Percentiles rank a stretch among this genome's conserved stretches.
Evolutionary conservation across 352 stramenopile species (phyloP).

Genomic region (Globisporangium barbulae): DNA sequence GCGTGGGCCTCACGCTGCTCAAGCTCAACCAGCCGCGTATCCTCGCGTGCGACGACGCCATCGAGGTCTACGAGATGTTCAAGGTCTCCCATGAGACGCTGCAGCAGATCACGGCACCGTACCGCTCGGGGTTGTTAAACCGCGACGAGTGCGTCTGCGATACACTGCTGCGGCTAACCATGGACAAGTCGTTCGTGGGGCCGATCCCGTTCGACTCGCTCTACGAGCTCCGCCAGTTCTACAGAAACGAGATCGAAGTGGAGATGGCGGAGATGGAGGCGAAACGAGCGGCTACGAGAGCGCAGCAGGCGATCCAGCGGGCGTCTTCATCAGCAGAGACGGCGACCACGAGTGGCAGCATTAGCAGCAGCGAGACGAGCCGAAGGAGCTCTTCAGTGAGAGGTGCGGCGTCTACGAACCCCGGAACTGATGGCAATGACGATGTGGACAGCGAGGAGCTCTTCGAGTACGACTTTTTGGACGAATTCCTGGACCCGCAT

Average conservation of each 20-base stretch:
- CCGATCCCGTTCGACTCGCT: slow-evolving; percentile 72
- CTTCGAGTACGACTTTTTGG: slow-evolving; percentile 78
- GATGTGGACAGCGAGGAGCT: slow-evolving; percentile 33
- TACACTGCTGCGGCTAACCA: slow-evolving; percentile 69
- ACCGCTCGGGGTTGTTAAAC: slow-evolving; percentile 55
- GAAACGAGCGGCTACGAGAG: slow-evolving; percentile 17
- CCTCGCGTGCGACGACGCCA: slow-evolving; percentile 63
- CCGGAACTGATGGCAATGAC: neutral
- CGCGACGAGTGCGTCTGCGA: slow-evolving; percentile 84
- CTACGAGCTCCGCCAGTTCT: slow-evolving; percentile 66
- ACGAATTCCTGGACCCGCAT: slow-evolving; percentile 53
- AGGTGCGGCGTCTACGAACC: slow-evolving; percentile 19
- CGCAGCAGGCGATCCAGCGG: neutral
- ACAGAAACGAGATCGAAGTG: slow-evolving; percentile 52
- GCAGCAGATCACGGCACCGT: slow-evolving; percentile 49
- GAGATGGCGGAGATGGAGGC: slow-evolving; percentile 47
- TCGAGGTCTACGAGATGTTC: slow-evolving; percentile 85
- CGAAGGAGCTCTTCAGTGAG: slow-evolving; percentile 19
- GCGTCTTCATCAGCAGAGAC: neutral
- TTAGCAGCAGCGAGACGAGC: neutral
- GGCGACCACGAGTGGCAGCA: slow-evolving; percentile 18
- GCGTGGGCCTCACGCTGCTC: slow-evolving; percentile 81
- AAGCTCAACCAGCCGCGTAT: slow-evolving; percentile 74
- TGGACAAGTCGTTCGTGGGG: slow-evolving; percentile 82
- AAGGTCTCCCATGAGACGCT: slow-evolving; percentile 70